Evolutionary conservation across 306 rosid species (phyloP), one percentile per base, ranked within the genome.

Genomic region (Crataegus laevigata): DNA sequence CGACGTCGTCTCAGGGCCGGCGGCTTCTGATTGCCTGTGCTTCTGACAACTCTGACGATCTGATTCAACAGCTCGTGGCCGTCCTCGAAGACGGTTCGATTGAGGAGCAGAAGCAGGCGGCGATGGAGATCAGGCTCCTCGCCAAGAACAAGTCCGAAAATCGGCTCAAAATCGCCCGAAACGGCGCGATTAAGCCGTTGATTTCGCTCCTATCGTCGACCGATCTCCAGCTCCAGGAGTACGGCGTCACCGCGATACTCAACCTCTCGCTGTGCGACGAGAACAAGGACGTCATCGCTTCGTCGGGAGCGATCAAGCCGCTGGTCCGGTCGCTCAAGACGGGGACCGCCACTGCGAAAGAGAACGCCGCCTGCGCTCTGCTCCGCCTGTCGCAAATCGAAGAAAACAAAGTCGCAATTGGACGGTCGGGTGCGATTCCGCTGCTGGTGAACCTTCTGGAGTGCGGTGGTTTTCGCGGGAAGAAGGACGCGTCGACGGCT

Each of bases 401-500:
- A 30, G 92, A 88, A 77, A 87, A 80, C 83, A 94, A 94, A 79
- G 51, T 85, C 30, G 85, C 89, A 30, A 94, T 94, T 36, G 99
- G 99, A 26, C 81, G 93, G 83, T 88, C 90, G 3, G 99, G 99
- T 52, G 99, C 97, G 59, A 89, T 94, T 75, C 96, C 96, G 9
- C 81, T 77, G 8, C 84, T 92, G 11, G 97, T 92, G 83, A 84
- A 63, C 60, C 97, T 94, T 52, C 86, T 94, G 9, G 96, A 76
- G 71, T 82, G 11, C 83, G 96, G 97, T 0, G 92, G 92, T 0
- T 21, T 87, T 66, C 90, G 99, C 1, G 99, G 81, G 68, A 92
- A 90, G 85, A 94, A 94, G 83, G 99, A 94, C 87, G 97, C 99
- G 5, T 92, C 96, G 40, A 94, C 99, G 80, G 91, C 99, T 9